Conservation (phyloP, 139 green algal genomes). For the Eudorina sp. region DNA sequence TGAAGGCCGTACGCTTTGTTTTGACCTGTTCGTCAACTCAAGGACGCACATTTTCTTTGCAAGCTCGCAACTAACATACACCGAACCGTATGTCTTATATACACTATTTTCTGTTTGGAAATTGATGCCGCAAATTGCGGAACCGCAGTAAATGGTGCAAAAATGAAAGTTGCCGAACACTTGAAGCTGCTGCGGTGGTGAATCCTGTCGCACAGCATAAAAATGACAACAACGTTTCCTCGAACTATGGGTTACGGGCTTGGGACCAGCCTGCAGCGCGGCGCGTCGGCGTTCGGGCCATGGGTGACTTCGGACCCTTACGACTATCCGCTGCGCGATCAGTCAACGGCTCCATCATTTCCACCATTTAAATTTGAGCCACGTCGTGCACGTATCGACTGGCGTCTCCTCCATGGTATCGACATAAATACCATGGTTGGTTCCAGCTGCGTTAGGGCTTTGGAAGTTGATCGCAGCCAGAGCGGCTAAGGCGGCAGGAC, state of each 20-base stretch:
- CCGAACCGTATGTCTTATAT: too few relatives aligned
- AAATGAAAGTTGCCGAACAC: too few relatives aligned
- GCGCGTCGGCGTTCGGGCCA: neutral
- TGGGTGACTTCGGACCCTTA: neutral
- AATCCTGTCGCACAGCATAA: too few relatives aligned
- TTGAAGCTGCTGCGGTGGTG: too few relatives aligned
- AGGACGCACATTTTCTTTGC: too few relatives aligned
- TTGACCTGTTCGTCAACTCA: too few relatives aligned
- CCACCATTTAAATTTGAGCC: conserved; percentile 74
- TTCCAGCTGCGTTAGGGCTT: neutral
- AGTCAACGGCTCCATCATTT: conserved; percentile 32
- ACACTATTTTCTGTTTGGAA: too few relatives aligned
- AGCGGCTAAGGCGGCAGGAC: neutral
- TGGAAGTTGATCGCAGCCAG: neutral
- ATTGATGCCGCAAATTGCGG: too few relatives aligned
- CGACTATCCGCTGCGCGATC: conserved; percentile 37
- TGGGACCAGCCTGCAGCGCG: neutral
- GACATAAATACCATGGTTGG: conserved; percentile 72
- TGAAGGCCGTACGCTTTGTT: too few relatives aligned
- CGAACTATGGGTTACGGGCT: conserved; percentile 19
- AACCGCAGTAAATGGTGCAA: too few relatives aligned
- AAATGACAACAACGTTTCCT: conserved; percentile 30
- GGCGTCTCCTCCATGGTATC: conserved; percentile 74
- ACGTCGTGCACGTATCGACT: conserved; percentile 71
- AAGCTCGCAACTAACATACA: too few relatives aligned